phyloP scores from a whole-genome alignment of 2,329 filamentous ascomycete species.

The Aspergillus novoparasiticus region DNA sequence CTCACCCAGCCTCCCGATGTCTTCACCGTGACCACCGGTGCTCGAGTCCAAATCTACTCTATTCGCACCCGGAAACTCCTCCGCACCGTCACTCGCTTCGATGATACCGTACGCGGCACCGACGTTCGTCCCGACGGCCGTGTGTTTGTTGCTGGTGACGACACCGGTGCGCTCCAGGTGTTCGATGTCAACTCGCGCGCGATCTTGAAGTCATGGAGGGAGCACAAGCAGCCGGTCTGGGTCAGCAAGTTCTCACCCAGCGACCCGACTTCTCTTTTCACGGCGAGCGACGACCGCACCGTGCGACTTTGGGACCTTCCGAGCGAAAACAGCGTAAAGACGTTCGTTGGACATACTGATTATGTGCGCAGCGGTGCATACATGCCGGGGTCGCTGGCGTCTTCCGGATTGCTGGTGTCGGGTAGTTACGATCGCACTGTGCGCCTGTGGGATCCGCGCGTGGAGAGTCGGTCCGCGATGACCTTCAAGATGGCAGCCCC shows the following conservation, averaged over 20 bases:
- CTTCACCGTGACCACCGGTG: constrained; percentile 93
- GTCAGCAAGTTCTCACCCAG: constrained; percentile 86
- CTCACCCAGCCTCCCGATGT: constrained; percentile 54
- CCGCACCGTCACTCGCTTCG: constrained; percentile 92
- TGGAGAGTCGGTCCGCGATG: constrained; percentile 72
- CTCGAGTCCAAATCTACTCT: constrained; percentile 90
- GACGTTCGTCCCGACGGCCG: constrained; percentile 87
- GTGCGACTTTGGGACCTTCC: constrained; percentile 94
- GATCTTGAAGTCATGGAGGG: constrained; percentile 92
- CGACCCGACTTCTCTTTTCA: constrained; percentile 85
- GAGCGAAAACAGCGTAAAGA: constrained; percentile 71
- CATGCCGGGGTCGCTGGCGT: constrained; percentile 68
- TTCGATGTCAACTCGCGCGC: constrained; percentile 89
- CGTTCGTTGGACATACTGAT: constrained; percentile 84
- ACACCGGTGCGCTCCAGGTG: constrained; percentile 88
- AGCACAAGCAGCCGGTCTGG: constrained; percentile 94
- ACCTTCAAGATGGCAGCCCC: constrained; percentile 92
- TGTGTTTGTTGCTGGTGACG: constrained; percentile 87
- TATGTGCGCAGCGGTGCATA: constrained; percentile 89
- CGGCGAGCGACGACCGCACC: constrained; percentile 87
- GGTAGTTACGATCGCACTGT: constrained; percentile 96
- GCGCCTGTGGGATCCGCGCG: constrained; percentile 86
- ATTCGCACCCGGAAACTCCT: constrained; percentile 86
- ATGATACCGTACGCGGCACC: constrained; percentile 85
- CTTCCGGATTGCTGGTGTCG: constrained; percentile 74